These are phyloP conservation scores for Fistulifera pelliculosa DNA, from an alignment of 108 stramenopile species.

Conservation along the genomic window DNA sequence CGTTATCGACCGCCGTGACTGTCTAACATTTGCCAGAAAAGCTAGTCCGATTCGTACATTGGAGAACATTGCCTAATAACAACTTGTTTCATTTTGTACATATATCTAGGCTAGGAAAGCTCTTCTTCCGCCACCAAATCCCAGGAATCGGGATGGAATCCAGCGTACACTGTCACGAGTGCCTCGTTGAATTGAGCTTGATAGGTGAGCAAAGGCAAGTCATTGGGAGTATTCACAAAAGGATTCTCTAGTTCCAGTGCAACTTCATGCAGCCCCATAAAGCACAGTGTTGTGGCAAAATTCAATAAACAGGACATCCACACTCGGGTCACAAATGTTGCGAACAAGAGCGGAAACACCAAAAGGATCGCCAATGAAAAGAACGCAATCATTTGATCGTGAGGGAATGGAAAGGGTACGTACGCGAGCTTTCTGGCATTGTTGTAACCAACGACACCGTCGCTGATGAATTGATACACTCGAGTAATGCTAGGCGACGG, in stretches of 20 bases:
- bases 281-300: slow-evolving; percentile 33
- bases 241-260: slow-evolving; percentile 44
- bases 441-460: slow-evolving; percentile 53
- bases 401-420: slow-evolving; percentile 66
- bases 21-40: too few relatives aligned
- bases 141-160: slow-evolving; percentile 51
- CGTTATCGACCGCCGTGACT: slow-evolving; percentile 4
- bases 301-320: slow-evolving; percentile 40
- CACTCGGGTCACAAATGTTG: slow-evolving; percentile 24
- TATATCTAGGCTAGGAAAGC: too few relatives aligned
- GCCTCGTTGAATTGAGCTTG: slow-evolving; percentile 64
- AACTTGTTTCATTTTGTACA: too few relatives aligned
- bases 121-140: too few relatives aligned
- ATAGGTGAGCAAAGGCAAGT: slow-evolving; percentile 49
- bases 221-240: slow-evolving; percentile 53
- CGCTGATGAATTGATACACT: slow-evolving; percentile 40
- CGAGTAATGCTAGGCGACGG: slow-evolving; percentile 47
- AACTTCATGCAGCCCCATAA: slow-evolving; percentile 18
- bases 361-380: slow-evolving; percentile 23
- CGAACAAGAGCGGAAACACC: slow-evolving; percentile 41
- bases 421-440: slow-evolving; percentile 64
- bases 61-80: too few relatives aligned
- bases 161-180: slow-evolving; percentile 42
- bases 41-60: too few relatives aligned
- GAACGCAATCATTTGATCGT: slow-evolving; percentile 36